Evolutionary conservation across 1,284 basidiomycete species (phyloP), one percentile per base, ranked within the genome.

Genomic region (Cryptococcus sp.): DNA sequence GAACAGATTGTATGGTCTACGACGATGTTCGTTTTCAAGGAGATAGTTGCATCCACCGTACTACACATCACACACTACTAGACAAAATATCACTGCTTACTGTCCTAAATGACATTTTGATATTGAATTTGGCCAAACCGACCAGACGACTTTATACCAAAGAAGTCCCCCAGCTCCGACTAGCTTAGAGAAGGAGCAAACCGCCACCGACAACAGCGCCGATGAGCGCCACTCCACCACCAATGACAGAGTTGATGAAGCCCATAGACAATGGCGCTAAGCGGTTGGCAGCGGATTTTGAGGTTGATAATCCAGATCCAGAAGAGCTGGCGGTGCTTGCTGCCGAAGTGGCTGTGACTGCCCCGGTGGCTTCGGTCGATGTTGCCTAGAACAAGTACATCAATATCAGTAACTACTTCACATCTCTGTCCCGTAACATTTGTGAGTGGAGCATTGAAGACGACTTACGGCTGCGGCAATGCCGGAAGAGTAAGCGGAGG

Each of bases 401-500:
- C 20, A 20, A 37, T 22, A 26, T 29, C 23, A 13, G 8, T 13
- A 13, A 43, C 13, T 29, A 20, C 40, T 6, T 20, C 13, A 17
- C 11, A 5, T 8, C 16, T 16, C 0, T 26, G 15, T 26, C 7
- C 5, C 3, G 37, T 19, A 34, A 13, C 20, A 37, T n/a, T n/a
- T n/a, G n/a, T 20, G 38, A 39, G 20, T 7, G 43, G 15, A 26
- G 34, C 15, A 1, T 2, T 8, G 41, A 22, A 16, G 8, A 15
- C 19, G 13, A 61, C 56, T 54, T 44, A 64, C 64, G 29, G 70
- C 70, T 38, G 61, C 68, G 16, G 63, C 62, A 20, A 62, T 63
- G 50, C 58, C 66, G 19, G 68, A 68, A 4, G 64, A 62, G 70
- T 74, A 87, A 81, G 87, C 87, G 57, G 83, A 82, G 40, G 74